A percentile compares a stretch with the other conserved stretches of the same genome.
These are phyloP conservation scores for Porogramme epimiltina DNA, from an alignment of 1,284 basidiomycete species.

Conservation along the genomic window DNA sequence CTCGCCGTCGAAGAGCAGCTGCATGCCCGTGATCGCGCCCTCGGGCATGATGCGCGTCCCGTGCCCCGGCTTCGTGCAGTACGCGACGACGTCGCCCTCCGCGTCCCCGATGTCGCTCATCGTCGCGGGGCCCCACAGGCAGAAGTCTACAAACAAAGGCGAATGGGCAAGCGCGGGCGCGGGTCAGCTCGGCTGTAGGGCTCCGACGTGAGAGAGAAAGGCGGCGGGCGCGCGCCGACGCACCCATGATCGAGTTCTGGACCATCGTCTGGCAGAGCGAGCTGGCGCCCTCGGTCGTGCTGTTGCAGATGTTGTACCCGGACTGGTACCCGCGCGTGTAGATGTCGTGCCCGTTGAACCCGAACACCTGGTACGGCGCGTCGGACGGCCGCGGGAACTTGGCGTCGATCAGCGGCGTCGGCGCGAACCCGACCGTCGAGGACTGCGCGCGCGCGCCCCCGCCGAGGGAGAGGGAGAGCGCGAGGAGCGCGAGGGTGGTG, in stretches of 20 bases:
- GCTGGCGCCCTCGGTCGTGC: conserved; percentile 59
- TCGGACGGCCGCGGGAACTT: neutral
- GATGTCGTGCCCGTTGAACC: neutral
- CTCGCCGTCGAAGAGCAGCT: conserved; percentile 40
- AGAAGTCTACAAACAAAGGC: conserved; percentile 53
- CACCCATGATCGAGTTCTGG: neutral
- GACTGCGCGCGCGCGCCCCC: conserved; percentile 41
- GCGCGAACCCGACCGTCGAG: conserved; percentile 17
- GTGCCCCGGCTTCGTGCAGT: conserved; percentile 70
- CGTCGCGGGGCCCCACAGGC: conserved; percentile 56
- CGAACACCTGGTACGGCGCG: neutral
- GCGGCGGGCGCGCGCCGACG: neutral
- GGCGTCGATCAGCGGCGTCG: conserved; percentile 36
- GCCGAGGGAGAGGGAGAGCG: too few species aligned
- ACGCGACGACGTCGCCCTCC: conserved; percentile 71
- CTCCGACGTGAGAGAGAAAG: too few species aligned
- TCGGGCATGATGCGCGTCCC: conserved; percentile 67
- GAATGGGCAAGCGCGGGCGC: neutral
- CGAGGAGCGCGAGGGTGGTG: conserved; percentile 32
- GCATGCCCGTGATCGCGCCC: conserved; percentile 65
- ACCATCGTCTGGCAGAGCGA: conserved; percentile 65
- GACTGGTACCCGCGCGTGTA: conserved; percentile 50
- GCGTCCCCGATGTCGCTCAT: conserved; percentile 58
- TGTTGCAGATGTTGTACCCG: conserved; percentile 73
- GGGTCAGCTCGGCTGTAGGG: too few species aligned